A percentile compares a stretch with the other conserved stretches of the same genome.
Conservation (phyloP, 352 stramenopile species). For the Paralagenidium karlingii region DNA sequence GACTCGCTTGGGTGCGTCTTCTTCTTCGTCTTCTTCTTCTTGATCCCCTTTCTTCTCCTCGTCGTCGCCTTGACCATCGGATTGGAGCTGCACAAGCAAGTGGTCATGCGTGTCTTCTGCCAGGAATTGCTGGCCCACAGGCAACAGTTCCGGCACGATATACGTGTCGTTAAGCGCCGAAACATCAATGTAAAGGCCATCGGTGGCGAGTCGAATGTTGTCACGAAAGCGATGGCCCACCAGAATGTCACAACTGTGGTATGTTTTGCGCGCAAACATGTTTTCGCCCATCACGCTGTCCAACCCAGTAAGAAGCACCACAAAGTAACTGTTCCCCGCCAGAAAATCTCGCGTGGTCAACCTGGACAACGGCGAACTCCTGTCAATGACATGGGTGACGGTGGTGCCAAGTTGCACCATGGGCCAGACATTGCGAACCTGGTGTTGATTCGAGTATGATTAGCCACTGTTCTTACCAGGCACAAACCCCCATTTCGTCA, state of each 20-base stretch:
- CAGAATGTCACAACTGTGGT: conserved; percentile 44
- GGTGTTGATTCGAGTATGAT: too few species aligned
- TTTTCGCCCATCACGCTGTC: conserved; percentile 41
- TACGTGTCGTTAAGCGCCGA: conserved; percentile 34
- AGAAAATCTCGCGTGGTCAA: conserved; percentile 30
- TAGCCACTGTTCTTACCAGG: too few species aligned
- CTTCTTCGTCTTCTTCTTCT: too few species aligned
- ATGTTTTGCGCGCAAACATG: conserved; percentile 42
- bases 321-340: conserved; percentile 33
- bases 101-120: too few species aligned
- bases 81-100: too few species aligned
- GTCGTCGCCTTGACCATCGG: too few species aligned
- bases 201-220: conserved; percentile 35
- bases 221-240: conserved; percentile 47
- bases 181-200: conserved; percentile 43
- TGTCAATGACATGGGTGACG: conserved; percentile 40
- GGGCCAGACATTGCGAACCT: conserved; percentile 47
- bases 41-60: too few species aligned
- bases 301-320: conserved; percentile 38
- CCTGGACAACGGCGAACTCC: conserved; percentile 27
- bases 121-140: too few species aligned
- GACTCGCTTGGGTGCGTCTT: too few species aligned
- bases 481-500: too few species aligned
- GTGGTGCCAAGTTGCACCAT: conserved; percentile 42
- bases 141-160: too few species aligned